Base-by-base conservation (phyloP, 169 alveolate species). In the Theileria parva region DNA sequence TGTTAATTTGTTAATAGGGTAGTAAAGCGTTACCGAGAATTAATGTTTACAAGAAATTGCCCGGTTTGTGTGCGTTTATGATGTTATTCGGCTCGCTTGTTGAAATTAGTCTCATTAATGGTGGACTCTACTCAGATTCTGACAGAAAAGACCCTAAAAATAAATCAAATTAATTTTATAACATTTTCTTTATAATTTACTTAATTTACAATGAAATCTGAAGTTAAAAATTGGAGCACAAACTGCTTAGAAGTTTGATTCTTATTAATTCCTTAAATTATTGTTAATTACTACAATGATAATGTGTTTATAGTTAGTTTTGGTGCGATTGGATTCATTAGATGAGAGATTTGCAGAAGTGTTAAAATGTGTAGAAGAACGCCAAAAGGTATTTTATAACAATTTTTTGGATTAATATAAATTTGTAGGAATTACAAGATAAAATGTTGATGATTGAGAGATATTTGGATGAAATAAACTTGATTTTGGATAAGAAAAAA, bases 191-290 rank as follows among this genome's bases (percentile, higher is more conserved):
- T 64, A 64, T 64, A 64, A 21, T 64, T 21, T 25, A 50, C 50
- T 53, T 4, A 25, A 25, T 17, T 19, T 27, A 34, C 34, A 30
- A 81, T 65, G 74, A 74, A 74, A 5, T 53, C 71, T 30, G 32
- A 48, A 15, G 65, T 32, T 39, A 51, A 66, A 19, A 81, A 81
- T 32, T 81, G 88, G 88, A 81, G 88, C 39, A 13, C 73, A 30
- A 81, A 63, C 27, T 81, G 88, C 69, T 53, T 81, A 39, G 88
- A 81, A 85, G 88, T 81, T 37, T 8, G 13, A 37, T 37, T 37
- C 4, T 37, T 37, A 37, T 37, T 37, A 6, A 37, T 37, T 37
- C 48, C 48, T 37, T 8, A 37, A 37, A 37, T 37, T 37, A 8
- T 37, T 37, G 13, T 8, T 8, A 37, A 23, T n/a, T n/a, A 74